A percentile compares a stretch with the other conserved stretches of the same genome.
phyloP scores from a whole-genome alignment of 495 filamentous ascomycete species.

The Lophium mytilinum region DNA sequence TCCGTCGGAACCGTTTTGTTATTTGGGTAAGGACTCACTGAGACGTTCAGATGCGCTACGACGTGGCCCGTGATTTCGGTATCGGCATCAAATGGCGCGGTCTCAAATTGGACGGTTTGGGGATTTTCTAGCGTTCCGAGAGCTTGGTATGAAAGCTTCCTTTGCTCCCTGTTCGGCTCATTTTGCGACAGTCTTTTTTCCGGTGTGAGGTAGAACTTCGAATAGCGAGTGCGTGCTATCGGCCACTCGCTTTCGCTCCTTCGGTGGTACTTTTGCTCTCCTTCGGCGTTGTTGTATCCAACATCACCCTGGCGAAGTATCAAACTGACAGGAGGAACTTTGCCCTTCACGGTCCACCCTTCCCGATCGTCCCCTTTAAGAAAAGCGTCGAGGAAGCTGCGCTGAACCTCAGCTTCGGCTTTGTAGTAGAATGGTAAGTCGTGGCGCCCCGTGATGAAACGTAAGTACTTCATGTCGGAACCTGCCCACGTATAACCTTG shows the following conservation, averaged over 20 bases:
- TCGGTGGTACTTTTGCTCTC: conserved; percentile 43
- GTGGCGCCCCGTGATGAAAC: conserved; percentile 60
- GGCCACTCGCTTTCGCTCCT: conserved; percentile 57
- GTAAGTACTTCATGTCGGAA: conserved; percentile 54
- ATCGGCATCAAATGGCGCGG: conserved; percentile 45
- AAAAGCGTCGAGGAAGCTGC: conserved; percentile 59
- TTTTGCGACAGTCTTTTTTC: conserved; percentile 31
- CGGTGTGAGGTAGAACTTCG: conserved; percentile 44
- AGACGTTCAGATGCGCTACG: conserved; percentile 53
- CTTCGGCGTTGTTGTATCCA: conserved; percentile 52
- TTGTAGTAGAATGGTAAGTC: conserved; percentile 65
- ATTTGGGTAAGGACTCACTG: conserved; percentile 38
- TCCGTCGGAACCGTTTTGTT: conserved; percentile 37
- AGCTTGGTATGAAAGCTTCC: conserved; percentile 46
- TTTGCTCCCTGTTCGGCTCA: conserved; percentile 5
- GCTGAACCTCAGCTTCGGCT: conserved; percentile 56
- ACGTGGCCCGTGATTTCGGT: conserved; percentile 62
- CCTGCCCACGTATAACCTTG: conserved; percentile 53
- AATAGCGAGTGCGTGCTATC: conserved; percentile 52
- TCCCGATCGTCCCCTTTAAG: conserved; percentile 52
- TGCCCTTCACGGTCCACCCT: conserved; percentile 50
- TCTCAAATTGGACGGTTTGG: conserved; percentile 45
- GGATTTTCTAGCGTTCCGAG: conserved; percentile 45
- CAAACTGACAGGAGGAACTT: conserved; percentile 48
- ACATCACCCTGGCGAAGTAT: conserved; percentile 54